These are phyloP conservation scores for Metschnikowia chrysomelidarum DNA, from an alignment of 805 yeast genomes.

Conservation along the genomic window DNA sequence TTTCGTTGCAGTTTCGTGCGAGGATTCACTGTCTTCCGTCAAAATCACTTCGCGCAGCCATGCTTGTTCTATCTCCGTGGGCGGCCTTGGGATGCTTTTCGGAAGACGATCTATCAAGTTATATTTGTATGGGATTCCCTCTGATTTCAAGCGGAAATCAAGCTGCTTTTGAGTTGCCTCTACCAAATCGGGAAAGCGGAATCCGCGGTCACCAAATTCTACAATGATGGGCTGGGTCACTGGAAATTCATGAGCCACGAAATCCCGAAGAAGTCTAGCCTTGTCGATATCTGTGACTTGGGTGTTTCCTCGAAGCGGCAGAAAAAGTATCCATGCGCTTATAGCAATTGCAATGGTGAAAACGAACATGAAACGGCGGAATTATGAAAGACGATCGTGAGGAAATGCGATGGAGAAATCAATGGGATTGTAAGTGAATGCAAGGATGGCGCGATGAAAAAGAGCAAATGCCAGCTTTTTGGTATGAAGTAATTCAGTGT, in stretches of 20 bases:
- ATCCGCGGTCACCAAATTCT: slow-evolving; percentile 37
- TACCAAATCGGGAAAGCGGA: slow-evolving; percentile 65
- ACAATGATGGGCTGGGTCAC: slow-evolving; percentile 25
- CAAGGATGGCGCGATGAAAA: too few relatives aligned
- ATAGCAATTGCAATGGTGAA: slow-evolving; percentile 5
- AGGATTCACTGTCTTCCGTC: slow-evolving; percentile 2
- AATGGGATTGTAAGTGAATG: too few relatives aligned
- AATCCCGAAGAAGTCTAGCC: slow-evolving; percentile 11
- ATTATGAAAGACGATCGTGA: too few relatives aligned
- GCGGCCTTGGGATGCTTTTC: slow-evolving; percentile 6
- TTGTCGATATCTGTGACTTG: background rate
- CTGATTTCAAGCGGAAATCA: slow-evolving; percentile 17
- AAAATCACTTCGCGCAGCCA: slow-evolving; percentile 1
- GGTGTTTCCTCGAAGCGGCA: background rate
- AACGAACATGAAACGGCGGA: slow-evolving; percentile 6
- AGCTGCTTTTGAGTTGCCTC: slow-evolving; percentile 44
- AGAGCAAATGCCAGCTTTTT: too few relatives aligned
- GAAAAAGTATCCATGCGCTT: slow-evolving; percentile 8
- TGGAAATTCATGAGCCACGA: slow-evolving; percentile 11
- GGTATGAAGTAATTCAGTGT: too few relatives aligned
- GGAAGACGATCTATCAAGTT: slow-evolving; percentile 15
- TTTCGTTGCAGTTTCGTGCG: background rate
- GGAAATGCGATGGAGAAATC: too few relatives aligned
- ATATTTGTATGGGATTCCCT: slow-evolving; percentile 13
- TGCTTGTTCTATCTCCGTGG: slow-evolving; percentile 1